Evolutionary conservation across 139 green algal species (phyloP).

Genomic region (Nannochloris sp.): DNA sequence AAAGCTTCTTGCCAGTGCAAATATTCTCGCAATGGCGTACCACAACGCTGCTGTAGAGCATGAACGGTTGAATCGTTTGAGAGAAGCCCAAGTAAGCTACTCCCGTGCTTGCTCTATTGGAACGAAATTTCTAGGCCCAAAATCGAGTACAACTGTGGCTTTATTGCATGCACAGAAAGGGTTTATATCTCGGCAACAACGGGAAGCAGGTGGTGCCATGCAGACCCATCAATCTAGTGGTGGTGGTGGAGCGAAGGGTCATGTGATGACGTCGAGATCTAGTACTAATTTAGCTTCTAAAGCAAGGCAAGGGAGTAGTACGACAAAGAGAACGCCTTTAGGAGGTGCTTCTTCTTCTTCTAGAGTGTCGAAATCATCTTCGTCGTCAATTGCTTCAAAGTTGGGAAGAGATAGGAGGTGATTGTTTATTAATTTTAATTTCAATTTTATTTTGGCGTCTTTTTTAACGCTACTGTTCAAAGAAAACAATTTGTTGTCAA

Average conservation of each 20-base stretch:
- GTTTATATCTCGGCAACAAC: not conserved
- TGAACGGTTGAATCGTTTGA: slow-evolving; percentile 17
- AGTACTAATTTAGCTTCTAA: not conserved
- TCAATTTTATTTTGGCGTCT: too few relatives aligned
- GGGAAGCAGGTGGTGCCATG: not conserved
- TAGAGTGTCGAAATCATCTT: not conserved
- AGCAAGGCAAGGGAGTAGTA: not conserved
- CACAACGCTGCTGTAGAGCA: slow-evolving; percentile 34
- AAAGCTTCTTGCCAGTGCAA: slow-evolving; percentile 8
- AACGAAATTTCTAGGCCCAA: slow-evolving; percentile 1
- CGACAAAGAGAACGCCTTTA: not conserved
- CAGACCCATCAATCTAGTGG: too few relatives aligned
- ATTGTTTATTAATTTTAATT: too few relatives aligned
- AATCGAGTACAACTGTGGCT: slow-evolving; percentile 1
- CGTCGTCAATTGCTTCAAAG: too few relatives aligned
- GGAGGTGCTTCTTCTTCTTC: not conserved
- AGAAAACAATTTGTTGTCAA: too few relatives aligned
- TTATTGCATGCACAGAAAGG: not conserved
- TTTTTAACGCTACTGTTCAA: too few relatives aligned
- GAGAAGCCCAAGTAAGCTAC: slow-evolving; percentile 26
- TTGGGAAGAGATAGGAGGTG: too few relatives aligned
- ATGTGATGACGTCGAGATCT: too few relatives aligned
- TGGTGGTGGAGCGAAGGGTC: too few relatives aligned
- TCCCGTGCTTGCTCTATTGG: slow-evolving; percentile 7
- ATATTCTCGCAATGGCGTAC: slow-evolving; percentile 34